Conservation (phyloP, 2,329 filamentous ascomycete species). For the Balansia obtecta region DNA sequence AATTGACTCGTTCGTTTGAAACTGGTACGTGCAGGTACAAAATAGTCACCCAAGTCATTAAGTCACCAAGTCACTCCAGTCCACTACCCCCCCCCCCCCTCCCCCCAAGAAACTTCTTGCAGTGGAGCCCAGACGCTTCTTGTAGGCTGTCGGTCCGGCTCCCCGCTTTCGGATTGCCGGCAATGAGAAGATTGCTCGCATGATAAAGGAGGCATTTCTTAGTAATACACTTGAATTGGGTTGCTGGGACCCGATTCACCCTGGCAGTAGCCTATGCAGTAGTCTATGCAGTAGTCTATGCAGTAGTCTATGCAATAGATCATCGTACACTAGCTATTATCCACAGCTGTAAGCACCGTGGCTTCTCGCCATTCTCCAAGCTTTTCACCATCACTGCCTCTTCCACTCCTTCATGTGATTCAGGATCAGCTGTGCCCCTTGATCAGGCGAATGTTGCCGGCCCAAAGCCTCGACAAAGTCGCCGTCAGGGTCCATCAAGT, state of each 20-base stretch:
- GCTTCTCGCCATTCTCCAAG: background rate
- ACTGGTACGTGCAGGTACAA: too few relatives aligned
- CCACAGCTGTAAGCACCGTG: background rate
- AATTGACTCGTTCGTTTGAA: too few relatives aligned
- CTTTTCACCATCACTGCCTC: background rate
- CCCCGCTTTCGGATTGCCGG: background rate
- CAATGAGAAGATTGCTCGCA: too few relatives aligned
- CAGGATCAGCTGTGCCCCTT: constrained; percentile 71
- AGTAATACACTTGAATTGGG: background rate
- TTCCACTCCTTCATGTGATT: constrained; percentile 64
- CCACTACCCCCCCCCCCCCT: too few relatives aligned
- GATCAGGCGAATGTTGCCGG: constrained; percentile 81
- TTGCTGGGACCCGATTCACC: background rate
- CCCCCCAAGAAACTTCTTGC: background rate
- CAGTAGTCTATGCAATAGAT: background rate
- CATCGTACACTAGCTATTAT: background rate
- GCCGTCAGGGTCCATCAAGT: constrained; percentile 95
- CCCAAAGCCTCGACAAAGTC: constrained; percentile 97
- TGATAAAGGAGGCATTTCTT: too few relatives aligned
- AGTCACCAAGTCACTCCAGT: too few relatives aligned
- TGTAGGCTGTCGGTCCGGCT: background rate
- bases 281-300: background rate
- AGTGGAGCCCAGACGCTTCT: background rate
- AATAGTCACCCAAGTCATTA: too few relatives aligned
- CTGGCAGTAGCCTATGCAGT: background rate